Percentiles rank a stretch among this genome's conserved stretches.
These are phyloP conservation scores for Cajanus cajan DNA, from an alignment of 306 rosid genomes.

Conservation along the genomic window DNA sequence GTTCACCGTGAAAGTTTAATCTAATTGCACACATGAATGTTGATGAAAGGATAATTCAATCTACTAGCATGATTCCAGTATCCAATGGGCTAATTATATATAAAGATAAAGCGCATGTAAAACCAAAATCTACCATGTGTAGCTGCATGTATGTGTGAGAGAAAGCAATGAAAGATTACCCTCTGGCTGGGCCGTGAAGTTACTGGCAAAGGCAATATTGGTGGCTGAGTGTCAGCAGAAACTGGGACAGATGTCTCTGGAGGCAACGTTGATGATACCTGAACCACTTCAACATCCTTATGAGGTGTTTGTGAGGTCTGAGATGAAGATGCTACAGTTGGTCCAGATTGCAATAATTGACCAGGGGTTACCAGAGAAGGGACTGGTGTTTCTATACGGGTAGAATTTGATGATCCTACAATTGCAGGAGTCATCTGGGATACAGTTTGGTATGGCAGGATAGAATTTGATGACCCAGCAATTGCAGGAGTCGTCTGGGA, in stretches of 20 bases:
- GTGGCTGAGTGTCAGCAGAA: conserved; percentile 69
- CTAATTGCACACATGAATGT: background rate
- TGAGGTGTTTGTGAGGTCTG: conserved; percentile 58
- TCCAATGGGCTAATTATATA: no score
- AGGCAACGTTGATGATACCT: conserved; percentile 54
- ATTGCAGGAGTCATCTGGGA: conserved; percentile 51
- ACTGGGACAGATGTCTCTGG: conserved; percentile 42
- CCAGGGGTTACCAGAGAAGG: conserved; percentile 85
- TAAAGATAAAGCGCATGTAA: background rate
- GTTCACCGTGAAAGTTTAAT: background rate
- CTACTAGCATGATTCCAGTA: no score
- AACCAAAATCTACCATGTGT: background rate
- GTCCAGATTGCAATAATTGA: conserved; percentile 71
- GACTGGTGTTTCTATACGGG: conserved; percentile 40
- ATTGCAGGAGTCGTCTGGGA: no score
- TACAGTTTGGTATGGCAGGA: conserved; percentile 22
- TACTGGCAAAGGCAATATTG: conserved; percentile 74
- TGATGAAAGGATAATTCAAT: no score
- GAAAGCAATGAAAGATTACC: conserved; percentile 35
- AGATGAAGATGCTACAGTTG: conserved; percentile 49
- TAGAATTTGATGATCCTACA: conserved; percentile 55
- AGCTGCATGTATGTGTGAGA: no score
- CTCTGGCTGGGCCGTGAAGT: conserved; percentile 48
- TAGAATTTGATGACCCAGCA: no score
- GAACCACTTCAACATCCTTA: conserved; percentile 85